Percentiles rank a stretch among this genome's conserved stretches.
Conservation (phyloP, 352 stramenopile species). For the Peronospora farinosa region DNA sequence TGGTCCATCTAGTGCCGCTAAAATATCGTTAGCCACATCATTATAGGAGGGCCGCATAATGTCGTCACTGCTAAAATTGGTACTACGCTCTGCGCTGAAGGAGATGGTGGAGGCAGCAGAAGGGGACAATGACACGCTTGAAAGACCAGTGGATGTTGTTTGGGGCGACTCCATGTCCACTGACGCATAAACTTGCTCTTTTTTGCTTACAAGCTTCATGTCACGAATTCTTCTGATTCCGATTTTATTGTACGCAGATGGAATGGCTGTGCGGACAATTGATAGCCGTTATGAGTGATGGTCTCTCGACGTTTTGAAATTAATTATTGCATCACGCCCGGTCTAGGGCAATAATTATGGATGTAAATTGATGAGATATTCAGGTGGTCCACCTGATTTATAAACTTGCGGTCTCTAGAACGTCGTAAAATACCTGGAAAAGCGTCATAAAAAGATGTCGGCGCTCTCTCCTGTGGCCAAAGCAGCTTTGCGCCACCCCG, state of each 20-base stretch:
- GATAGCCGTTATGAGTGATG: too few relatives aligned
- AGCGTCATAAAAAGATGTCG: conserved; percentile 46
- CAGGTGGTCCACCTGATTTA: neutral
- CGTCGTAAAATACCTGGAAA: neutral
- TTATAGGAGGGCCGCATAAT: conserved; percentile 35
- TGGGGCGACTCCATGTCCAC: conserved; percentile 64
- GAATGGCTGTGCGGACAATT: neutral
- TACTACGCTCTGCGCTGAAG: conserved; percentile 26
- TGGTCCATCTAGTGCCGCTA: conserved; percentile 51
- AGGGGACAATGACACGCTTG: conserved; percentile 45
- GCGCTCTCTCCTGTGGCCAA: conserved; percentile 71
- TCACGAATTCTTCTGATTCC: conserved; percentile 1
- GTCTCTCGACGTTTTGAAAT: too few relatives aligned
- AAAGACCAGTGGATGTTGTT: conserved; percentile 21
- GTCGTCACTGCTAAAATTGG: conserved; percentile 17
- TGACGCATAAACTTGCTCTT: conserved; percentile 70
- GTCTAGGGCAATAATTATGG: too few relatives aligned
- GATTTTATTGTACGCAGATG: neutral
- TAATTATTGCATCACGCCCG: too few relatives aligned
- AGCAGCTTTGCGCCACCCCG: conserved; percentile 68
- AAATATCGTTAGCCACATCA: conserved; percentile 50
- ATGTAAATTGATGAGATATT: too few relatives aligned
- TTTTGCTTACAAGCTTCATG: conserved; percentile 70
- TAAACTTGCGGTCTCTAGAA: neutral
- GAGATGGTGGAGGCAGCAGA: conserved; percentile 30